Evolutionary conservation across 2,329 filamentous ascomycete genomes (phyloP).

Genomic region (Fusarium lateritium): DNA sequence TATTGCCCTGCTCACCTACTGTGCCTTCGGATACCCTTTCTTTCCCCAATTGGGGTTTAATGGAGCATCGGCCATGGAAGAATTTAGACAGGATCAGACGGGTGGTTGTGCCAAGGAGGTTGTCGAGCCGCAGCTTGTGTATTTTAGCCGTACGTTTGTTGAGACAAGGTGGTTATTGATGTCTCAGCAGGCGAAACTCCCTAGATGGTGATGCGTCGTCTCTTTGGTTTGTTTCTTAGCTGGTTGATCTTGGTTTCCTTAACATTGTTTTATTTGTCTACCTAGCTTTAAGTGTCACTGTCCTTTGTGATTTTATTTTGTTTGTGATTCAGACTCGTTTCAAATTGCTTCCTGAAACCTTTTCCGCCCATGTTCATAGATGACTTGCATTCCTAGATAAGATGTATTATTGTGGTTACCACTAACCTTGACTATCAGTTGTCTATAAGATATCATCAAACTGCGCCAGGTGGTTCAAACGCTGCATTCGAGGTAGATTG

Average conservation of each 20-base stretch:
- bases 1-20: conserved; percentile 46
- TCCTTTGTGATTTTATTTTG: neutral
- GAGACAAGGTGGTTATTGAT: conserved; percentile 52
- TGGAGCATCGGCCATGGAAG: conserved; percentile 52
- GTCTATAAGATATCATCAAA: neutral
- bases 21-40: conserved; percentile 50
- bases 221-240: conserved; percentile 55
- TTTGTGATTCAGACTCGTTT: neutral
- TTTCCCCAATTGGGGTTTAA: conserved; percentile 47
- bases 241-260: conserved; percentile 57
- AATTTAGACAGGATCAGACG: conserved; percentile 55
- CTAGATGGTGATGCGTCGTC: conserved; percentile 52
- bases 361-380: neutral
- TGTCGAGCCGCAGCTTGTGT: conserved; percentile 55
- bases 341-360: neutral
- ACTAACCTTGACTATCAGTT: neutral
- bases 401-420: neutral
- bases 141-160: conserved; percentile 57
- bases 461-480: no score
- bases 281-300: neutral
- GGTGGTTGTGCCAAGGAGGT: conserved; percentile 48
- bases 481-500: neutral
- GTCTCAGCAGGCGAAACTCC: conserved; percentile 52
- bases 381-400: neutral
- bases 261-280: conserved; percentile 48